Conservation (phyloP, 257 asterid species). For the Ballota nigra region DNA sequence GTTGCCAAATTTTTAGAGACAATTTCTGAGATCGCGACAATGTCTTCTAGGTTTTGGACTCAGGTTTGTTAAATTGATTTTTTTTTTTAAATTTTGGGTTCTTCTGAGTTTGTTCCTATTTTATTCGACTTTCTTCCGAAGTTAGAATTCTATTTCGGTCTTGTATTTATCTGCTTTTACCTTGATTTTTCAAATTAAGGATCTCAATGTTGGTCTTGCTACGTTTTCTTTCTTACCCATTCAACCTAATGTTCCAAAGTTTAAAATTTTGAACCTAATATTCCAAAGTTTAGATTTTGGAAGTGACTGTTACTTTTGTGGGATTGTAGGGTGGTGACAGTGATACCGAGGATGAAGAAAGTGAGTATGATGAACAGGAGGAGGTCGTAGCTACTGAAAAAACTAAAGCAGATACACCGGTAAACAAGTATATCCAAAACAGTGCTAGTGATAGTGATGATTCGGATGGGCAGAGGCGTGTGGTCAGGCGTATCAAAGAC, state of each 20-base stretch:
- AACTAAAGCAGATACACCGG: slow-evolving; percentile 22
- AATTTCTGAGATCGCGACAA: neutral
- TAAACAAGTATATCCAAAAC: slow-evolving; percentile 40
- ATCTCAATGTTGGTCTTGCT: neutral
- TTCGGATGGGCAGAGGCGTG: slow-evolving; percentile 61
- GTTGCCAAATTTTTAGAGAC: neutral
- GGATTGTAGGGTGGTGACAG: slow-evolving; percentile 62
- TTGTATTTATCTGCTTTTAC: neutral
- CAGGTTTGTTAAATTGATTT: slow-evolving; percentile 39
- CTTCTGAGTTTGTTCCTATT: neutral
- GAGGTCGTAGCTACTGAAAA: slow-evolving; percentile 41
- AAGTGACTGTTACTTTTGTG: neutral
- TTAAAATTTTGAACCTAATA: neutral
- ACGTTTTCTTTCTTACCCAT: neutral
- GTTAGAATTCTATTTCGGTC: neutral
- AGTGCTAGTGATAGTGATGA: slow-evolving; percentile 71
- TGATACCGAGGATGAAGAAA: slow-evolving; percentile 63
- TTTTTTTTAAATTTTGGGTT: neutral
- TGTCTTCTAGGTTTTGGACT: slow-evolving; percentile 63
- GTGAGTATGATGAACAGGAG: slow-evolving; percentile 45
- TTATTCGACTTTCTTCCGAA: neutral
- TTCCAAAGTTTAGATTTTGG: neutral
- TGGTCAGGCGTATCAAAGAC: slow-evolving; percentile 76
- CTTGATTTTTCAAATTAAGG: neutral
- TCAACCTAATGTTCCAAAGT: neutral